A percentile compares a stretch with the other conserved stretches of the same genome.
Conservation (phyloP, 2,329 filamentous ascomycete genomes). For the Arthroderma sp. region DNA sequence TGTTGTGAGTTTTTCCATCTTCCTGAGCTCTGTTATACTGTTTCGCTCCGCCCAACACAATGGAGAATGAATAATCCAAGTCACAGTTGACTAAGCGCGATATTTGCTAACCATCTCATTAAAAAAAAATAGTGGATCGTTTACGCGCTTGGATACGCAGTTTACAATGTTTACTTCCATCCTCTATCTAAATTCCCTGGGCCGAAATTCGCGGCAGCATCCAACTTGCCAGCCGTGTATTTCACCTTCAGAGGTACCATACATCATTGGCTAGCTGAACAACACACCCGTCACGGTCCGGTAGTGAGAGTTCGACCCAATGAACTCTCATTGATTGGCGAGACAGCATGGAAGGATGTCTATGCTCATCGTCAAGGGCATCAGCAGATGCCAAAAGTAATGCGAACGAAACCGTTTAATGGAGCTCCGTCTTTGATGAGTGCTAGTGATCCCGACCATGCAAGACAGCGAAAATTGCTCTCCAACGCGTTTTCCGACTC, state of each 20-base stretch:
- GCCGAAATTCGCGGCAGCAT: conserved; percentile 14
- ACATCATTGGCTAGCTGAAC: conserved; percentile 12
- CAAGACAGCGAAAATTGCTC: conserved; percentile 21
- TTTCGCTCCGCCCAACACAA: too few relatives aligned
- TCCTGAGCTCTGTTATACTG: too few relatives aligned
- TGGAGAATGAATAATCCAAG: too few relatives aligned
- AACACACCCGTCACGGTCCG: conserved; percentile 18
- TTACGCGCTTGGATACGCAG: too few relatives aligned
- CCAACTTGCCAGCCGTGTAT: too few relatives aligned
- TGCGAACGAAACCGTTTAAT: conserved; percentile 13
- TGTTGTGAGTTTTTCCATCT: too few relatives aligned
- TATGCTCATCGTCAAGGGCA: conserved; percentile 18
- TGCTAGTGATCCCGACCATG: conserved; percentile 20
- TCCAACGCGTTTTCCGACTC: conserved; percentile 24
- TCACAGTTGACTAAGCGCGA: too few relatives aligned
- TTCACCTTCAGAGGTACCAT: conserved; percentile 9
- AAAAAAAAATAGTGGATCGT: too few relatives aligned
- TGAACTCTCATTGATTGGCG: conserved; percentile 23
- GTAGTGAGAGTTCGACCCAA: conserved; percentile 29
- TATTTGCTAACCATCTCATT: too few relatives aligned
- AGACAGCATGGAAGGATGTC: conserved; percentile 22
- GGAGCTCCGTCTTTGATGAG: conserved; percentile 2
- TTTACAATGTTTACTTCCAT: conserved; percentile 16
- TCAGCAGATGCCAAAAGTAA: conserved; percentile 16
- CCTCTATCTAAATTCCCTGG: conserved; percentile 17